Evolutionary conservation across 805 yeast species (phyloP), one percentile per base, ranked within the genome.

Genomic region (Starmerella etchellsii): DNA sequence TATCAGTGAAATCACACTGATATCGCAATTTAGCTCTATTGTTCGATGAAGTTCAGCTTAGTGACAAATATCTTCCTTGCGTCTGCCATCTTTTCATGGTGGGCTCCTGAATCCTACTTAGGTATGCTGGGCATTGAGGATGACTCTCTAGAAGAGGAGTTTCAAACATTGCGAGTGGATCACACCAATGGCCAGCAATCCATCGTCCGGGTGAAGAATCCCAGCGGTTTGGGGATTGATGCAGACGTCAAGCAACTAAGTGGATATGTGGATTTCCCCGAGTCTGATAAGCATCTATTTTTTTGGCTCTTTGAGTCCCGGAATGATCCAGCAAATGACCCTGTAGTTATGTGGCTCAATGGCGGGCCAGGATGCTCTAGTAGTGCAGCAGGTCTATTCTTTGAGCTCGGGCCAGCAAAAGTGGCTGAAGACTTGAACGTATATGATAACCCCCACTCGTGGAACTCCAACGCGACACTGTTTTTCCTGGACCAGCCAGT

Each of bases 311-410:
- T 87, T 51, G 96, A 87, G 63, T 78, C 91, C 41, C 75, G 95
- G 66, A 79, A 80, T 54, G 87, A 83, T 59, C 95, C 96, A 3
- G 63, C 61, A 39, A 82, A 67, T 40, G 96, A 87, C 61, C 96
- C 96, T 2, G 69, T 84, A 15, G 71, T 87, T 42, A 67, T 87
- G 53, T 84, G 95, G 96, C 68, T 85, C 54, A 85, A 85, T 58
- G 95, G 95, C 50, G 95, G 95, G 4, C 95, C 95, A 28, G 95
- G 95, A 14, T 84, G 95, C 58, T 81, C 94, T 1, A 81, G 94
- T 2, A 37, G 29, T 25, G 63, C 82, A 57, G 81, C 88, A 20
- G 96, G 96, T 10, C 67, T 87, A 44, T 76, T 87, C 54, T 84
- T 85, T 56, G 96, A 88, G 60, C 69, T 84, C 54, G 96, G 97